Percentiles rank a stretch among this genome's conserved stretches.
These are phyloP conservation scores for Calonectria leucothoes DNA, from an alignment of 2,329 filamentous ascomycete genomes.

Conservation along the genomic window DNA sequence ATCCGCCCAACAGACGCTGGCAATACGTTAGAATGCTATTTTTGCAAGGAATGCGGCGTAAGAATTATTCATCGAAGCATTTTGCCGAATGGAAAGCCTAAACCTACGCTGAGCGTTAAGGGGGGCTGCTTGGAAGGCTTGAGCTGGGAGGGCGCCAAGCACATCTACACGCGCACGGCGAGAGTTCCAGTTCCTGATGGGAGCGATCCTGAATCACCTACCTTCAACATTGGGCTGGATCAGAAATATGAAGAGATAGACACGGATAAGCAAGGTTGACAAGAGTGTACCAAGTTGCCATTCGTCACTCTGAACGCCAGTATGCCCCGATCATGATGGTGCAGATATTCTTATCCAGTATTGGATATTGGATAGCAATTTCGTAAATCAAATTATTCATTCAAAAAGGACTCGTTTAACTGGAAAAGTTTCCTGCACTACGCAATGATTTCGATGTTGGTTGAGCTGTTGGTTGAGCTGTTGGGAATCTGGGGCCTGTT, in stretches of 20 bases:
- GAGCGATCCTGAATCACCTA: conserved; percentile 36
- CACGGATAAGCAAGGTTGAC: background rate
- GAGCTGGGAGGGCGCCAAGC: conserved; percentile 51
- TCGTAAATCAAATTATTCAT: background rate
- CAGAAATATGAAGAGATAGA: background rate
- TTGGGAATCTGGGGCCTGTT: conserved; percentile 29
- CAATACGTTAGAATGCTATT: conserved; percentile 56
- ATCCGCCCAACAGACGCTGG: conserved; percentile 53
- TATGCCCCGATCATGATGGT: background rate
- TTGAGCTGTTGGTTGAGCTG: background rate
- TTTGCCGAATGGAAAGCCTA: conserved; percentile 50
- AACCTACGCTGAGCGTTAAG: conserved; percentile 56
- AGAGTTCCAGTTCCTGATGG: conserved; percentile 57
- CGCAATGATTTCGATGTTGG: background rate
- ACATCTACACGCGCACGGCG: conserved; percentile 59
- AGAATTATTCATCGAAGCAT: conserved; percentile 59
- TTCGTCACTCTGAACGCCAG: background rate
- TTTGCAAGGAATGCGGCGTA: conserved; percentile 56
- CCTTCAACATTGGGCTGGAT: background rate
- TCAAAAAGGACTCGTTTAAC: background rate
- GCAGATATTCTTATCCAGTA: background rate
- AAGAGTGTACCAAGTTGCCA: background rate
- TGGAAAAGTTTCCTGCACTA: background rate
- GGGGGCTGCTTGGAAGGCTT: conserved; percentile 58
- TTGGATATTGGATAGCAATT: background rate